Evolutionary conservation across 2,329 filamentous ascomycete genomes (phyloP).

Genomic region (Trichophyton mentagrophytes): DNA sequence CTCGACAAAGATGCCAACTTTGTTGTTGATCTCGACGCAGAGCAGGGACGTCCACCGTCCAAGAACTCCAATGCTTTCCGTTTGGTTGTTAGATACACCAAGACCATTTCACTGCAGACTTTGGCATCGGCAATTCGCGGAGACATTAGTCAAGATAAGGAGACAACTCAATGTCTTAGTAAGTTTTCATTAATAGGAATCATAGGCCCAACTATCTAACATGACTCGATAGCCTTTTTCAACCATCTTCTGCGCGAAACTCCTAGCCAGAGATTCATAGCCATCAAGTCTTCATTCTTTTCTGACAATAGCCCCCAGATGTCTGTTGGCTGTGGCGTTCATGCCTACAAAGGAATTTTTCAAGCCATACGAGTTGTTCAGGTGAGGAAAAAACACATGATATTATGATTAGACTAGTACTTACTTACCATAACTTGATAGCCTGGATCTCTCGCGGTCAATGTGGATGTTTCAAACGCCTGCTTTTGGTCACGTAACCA

Average conservation of each 20-base stretch:
- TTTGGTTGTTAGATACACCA: constrained; percentile 52
- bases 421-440: constrained; percentile 23
- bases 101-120: constrained; percentile 53
- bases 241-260: constrained; percentile 76
- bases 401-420: constrained; percentile 12
- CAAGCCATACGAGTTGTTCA: constrained; percentile 68
- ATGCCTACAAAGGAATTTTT: constrained; percentile 82
- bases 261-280: constrained; percentile 54
- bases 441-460: constrained; percentile 59
- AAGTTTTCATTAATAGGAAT: constrained; percentile 18
- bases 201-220: constrained; percentile 2
- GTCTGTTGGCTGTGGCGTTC: constrained; percentile 52
- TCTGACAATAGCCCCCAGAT: constrained; percentile 37
- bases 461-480: constrained; percentile 83
- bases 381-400: constrained; percentile 23
- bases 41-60: constrained; percentile 36
- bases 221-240: constrained; percentile 49
- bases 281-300: constrained; percentile 79
- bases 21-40: constrained; percentile 59
- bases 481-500: constrained; percentile 60
- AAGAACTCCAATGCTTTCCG: constrained; percentile 41
- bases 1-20: constrained; percentile 40
- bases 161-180: constrained; percentile 67
- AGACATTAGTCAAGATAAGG: constrained; percentile 47
- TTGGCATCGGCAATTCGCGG: constrained; percentile 55